Conservation (phyloP, 1,284 basidiomycete species). For the Xerocomus amazonicus region DNA sequence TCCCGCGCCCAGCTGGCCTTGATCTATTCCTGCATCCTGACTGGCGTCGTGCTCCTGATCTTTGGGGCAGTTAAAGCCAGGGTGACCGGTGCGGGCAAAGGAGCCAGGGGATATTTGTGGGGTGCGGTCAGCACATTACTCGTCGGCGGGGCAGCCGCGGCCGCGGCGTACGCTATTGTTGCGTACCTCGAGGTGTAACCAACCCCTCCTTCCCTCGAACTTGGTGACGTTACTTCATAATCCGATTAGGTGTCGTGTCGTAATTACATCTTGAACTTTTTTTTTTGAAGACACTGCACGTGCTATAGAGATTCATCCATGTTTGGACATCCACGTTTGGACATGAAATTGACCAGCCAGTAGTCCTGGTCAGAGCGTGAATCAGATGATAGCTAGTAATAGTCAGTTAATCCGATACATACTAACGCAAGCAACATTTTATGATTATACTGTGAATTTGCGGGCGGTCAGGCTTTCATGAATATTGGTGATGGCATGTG, state of each 20-base stretch:
- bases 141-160: slow-evolving; percentile 89
- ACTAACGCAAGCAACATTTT: too few species aligned
- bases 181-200: slow-evolving; percentile 57
- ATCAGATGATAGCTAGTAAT: too few species aligned
- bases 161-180: slow-evolving; percentile 85
- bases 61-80: slow-evolving; percentile 91
- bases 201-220: background rate
- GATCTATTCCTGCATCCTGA: slow-evolving; percentile 72
- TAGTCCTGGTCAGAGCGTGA: too few species aligned
- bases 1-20: slow-evolving; percentile 60
- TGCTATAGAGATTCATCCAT: too few species aligned
- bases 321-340: too few species aligned
- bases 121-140: slow-evolving; percentile 88
- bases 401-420: too few species aligned
- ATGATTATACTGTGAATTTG: too few species aligned
- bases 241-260: background rate
- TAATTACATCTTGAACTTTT: background rate
- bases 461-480: too few species aligned
- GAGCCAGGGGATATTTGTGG: slow-evolving; percentile 61
- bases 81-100: slow-evolving; percentile 75
- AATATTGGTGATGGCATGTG: too few species aligned
- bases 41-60: slow-evolving; percentile 79
- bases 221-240: background rate
- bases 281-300: too few species aligned
- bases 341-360: too few species aligned